phyloP scores from a whole-genome alignment of 169 alveolate species.

The Miamiensis avidus region DNA sequence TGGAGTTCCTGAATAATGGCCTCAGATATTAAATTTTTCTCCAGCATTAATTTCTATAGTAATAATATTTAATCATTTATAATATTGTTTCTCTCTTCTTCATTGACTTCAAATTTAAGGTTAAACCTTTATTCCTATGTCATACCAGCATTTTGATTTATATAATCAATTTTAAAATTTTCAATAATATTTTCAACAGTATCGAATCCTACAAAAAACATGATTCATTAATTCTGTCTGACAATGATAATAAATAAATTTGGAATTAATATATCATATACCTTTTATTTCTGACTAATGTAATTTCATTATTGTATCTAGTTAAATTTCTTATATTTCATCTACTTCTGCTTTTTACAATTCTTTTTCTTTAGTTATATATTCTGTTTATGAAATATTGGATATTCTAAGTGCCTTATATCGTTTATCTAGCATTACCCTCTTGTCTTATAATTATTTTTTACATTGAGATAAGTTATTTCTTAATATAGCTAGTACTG shows the following conservation, averaged over 20 bases:
- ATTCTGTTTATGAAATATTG: slow-evolving; percentile 16
- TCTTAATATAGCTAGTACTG: slow-evolving; percentile 2
- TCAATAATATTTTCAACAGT: slow-evolving; percentile 1
- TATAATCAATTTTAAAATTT: background rate
- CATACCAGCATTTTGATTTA: background rate
- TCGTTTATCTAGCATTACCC: background rate
- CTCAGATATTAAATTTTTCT: slow-evolving; percentile 9
- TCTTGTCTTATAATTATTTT: slow-evolving; percentile 4
- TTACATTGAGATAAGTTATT: slow-evolving; percentile 11
- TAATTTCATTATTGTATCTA: slow-evolving; percentile 10
- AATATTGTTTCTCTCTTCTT: background rate
- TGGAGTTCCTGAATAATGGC: background rate
- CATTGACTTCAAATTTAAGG: background rate
- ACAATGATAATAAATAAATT: background rate
- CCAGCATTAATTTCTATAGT: slow-evolving; percentile 13
- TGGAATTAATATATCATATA: background rate
- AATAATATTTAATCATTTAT: slow-evolving; percentile 11
- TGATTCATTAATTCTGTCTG: background rate
- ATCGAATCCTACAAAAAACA: background rate
- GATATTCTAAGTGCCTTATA: slow-evolving; percentile 4
- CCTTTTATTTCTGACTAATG: slow-evolving; percentile 8
- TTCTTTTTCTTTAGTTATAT: slow-evolving; percentile 5
- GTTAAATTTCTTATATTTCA: slow-evolving; percentile 21
- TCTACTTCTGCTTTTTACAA: slow-evolving; percentile 19
- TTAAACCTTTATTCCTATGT: background rate